Base-by-base conservation (phyloP, 306 rosid genomes). In the Coriaria nepalensis region DNA sequence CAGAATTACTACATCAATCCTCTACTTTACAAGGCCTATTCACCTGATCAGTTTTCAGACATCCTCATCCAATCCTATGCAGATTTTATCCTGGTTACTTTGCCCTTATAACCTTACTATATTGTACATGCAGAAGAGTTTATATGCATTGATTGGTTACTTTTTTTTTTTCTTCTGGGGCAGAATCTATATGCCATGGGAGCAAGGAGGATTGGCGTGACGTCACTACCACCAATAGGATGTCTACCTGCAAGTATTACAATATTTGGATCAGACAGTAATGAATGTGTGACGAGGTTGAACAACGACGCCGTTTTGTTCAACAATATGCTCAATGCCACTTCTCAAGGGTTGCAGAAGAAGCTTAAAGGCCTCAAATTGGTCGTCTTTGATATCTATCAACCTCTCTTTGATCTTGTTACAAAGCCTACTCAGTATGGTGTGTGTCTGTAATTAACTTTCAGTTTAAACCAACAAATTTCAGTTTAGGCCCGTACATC, bases 201-300 rank as follows among this genome's bases (percentile, higher is more conserved):
- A 60, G 87, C 87, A 43, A 64, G 93, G 73, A 81, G 12, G 53
- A 73, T 81, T 29, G 93, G 87, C 37, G 87, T 86, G 43, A 64
- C 82, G 35, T 43, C 78, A 56, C 53, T 81, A 13, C 78, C 93
- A 34, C 87, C 95, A 32, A 50, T 82, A 9, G 96, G 96, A 10
- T 81, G 87, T 62, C 34, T 76, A 0, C 95, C 95, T 4, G 66
- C 71, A 36, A 45, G 71, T 40, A 78, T 79, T 42, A 82, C 96
- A 43, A 52, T 82, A 29, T 86, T 74, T 59, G 96, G 90, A 6
- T 37, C 7, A 10, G 69, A 35, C 13, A 68, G 76, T 73, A 73
- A 77, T 33, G 10, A 32, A 37, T 82, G 96, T 13, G 78, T 82
- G 59, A 65, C 20, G 0, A 73, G 62, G 45, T 50, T 79, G 35